Percentiles rank a stretch among this genome's conserved stretches.
phyloP scores from a whole-genome alignment of 2,329 filamentous ascomycete species.

The Coniochaeta sp. region DNA sequence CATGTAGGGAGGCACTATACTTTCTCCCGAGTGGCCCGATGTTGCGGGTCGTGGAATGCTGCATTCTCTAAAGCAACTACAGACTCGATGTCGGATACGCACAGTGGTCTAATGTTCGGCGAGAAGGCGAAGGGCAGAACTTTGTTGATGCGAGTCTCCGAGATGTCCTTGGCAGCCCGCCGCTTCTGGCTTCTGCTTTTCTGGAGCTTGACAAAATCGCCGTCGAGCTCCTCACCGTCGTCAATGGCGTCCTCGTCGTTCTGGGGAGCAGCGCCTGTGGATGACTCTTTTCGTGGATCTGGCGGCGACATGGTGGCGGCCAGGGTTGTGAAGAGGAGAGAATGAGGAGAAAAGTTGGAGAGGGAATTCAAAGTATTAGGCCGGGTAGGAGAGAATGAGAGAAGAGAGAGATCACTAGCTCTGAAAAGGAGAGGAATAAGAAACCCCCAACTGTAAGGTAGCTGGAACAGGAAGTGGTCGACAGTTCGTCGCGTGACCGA shows the following conservation, averaged over 20 bases:
- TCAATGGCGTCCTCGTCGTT: constrained; percentile 14
- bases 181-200: constrained; percentile 32
- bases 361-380: not conserved
- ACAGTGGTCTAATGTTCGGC: constrained; percentile 69
- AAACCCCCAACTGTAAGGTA: not conserved
- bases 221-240: constrained; percentile 21
- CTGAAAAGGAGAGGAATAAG: not conserved
- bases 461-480: constrained; percentile 2
- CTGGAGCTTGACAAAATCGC: constrained; percentile 24
- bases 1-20: constrained; percentile 22
- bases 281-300: not conserved
- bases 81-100: constrained; percentile 55
- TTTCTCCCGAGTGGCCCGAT: constrained; percentile 47
- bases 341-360: not conserved
- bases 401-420: not conserved
- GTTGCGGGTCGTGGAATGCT: constrained; percentile 40
- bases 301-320: constrained; percentile 6
- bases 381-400: not conserved
- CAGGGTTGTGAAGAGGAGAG: not conserved
- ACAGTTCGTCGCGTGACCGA: constrained; percentile 3
- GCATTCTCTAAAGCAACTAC: constrained; percentile 48
- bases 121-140: constrained; percentile 54
- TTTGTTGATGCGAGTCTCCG: constrained; percentile 29
- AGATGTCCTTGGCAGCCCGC: constrained; percentile 24
- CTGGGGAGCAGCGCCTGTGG: not conserved